These are phyloP conservation scores for Mortierella polycephala DNA, from an alignment of 371 early-diverging fungal genomes.

Conservation along the genomic window DNA sequence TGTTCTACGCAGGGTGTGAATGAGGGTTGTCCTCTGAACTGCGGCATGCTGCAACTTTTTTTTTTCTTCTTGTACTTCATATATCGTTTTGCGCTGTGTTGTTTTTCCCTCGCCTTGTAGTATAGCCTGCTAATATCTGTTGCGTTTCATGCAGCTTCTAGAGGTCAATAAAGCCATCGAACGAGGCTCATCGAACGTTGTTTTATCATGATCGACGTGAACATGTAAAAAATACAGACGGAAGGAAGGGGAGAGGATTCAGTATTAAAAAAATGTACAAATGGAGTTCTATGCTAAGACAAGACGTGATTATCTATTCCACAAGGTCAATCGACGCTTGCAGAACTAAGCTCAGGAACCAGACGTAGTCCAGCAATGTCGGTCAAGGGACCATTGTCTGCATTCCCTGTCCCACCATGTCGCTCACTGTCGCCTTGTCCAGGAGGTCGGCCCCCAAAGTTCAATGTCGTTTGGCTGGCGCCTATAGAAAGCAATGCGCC, in stretches of 20 bases:
- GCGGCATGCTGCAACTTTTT: background rate
- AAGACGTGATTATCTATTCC: background rate
- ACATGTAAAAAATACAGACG: too few species aligned
- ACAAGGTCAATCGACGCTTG: background rate
- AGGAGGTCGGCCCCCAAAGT: background rate
- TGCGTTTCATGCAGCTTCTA: too few species aligned
- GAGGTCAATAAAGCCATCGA: too few species aligned
- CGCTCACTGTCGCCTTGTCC: background rate
- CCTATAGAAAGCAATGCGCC: background rate
- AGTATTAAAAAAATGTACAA: too few species aligned
- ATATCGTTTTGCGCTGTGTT: too few species aligned
- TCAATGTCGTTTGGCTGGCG: constrained; percentile 5
- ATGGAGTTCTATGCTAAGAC: too few species aligned
- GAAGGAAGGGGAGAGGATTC: too few species aligned
- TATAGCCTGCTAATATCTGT: too few species aligned
- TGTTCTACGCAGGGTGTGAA: constrained; percentile 20
- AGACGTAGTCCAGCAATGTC: background rate
- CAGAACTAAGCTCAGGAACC: background rate
- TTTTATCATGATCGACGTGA: too few species aligned
- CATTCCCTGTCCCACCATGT: background rate
- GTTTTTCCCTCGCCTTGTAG: too few species aligned
- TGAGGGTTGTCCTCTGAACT: background rate
- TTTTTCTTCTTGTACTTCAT: too few species aligned
- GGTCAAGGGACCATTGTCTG: background rate
- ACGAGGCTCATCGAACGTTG: too few species aligned